phyloP scores from a whole-genome alignment of 768 basidiomycete species.

The Boletales sp. region DNA sequence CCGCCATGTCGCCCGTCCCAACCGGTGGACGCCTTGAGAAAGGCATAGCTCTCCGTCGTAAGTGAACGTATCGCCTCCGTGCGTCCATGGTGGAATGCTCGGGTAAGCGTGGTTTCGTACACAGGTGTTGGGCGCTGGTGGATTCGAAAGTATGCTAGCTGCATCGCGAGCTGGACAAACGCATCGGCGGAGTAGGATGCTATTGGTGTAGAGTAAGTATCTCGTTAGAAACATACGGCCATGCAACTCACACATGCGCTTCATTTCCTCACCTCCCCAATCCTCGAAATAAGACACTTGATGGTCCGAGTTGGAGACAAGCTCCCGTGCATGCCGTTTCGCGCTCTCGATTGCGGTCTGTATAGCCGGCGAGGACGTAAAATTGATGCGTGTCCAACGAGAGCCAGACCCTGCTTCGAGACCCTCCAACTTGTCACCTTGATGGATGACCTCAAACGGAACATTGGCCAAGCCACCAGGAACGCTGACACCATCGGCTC shows the following conservation, averaged over 20 bases:
- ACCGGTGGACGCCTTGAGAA: constrained; percentile 28
- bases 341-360: constrained; percentile 56
- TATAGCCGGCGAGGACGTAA: constrained; percentile 64
- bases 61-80: constrained; percentile 86
- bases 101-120: constrained; percentile 90
- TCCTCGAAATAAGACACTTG: constrained; percentile 78
- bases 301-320: constrained; percentile 79
- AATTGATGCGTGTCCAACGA: constrained; percentile 65
- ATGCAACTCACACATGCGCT: constrained; percentile 53
- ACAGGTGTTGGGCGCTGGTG: constrained; percentile 79
- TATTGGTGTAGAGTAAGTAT: constrained; percentile 17
- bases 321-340: constrained; percentile 46
- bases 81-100: constrained; percentile 81
- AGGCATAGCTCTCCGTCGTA: constrained; percentile 67
- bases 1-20: constrained; percentile 13
- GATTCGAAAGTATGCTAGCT: constrained; percentile 85
- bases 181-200: constrained; percentile 69
- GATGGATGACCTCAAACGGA: constrained; percentile 8
- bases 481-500: constrained; percentile 11
- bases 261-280: constrained; percentile 89
- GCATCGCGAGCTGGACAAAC: constrained; percentile 87
- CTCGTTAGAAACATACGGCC: not conserved
- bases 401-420: constrained; percentile 15
- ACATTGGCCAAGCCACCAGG: constrained; percentile 53
- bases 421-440: constrained; percentile 1